These are phyloP conservation scores for Pyrenula massariospora DNA, from an alignment of 495 filamentous ascomycete species.

Conservation along the genomic window DNA sequence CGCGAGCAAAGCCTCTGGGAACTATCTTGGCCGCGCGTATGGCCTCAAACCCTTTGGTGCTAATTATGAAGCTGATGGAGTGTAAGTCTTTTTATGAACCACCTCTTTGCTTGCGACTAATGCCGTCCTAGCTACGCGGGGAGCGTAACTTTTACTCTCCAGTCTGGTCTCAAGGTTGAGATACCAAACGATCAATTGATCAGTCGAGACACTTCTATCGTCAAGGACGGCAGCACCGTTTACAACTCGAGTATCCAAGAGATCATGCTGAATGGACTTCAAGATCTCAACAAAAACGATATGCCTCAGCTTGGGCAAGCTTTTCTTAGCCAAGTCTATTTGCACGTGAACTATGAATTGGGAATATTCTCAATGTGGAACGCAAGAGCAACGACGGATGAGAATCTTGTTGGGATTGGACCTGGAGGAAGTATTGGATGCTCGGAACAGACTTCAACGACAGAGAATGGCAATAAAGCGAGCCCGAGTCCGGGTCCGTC, in stretches of 20 bases:
- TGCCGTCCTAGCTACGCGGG: slow-evolving; percentile 13
- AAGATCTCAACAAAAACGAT: slow-evolving; percentile 10
- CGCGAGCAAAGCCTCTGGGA: slow-evolving; percentile 3
- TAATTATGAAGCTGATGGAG: slow-evolving; percentile 4
- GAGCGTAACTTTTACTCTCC: slow-evolving; percentile 7
- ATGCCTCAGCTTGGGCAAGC: slow-evolving; percentile 18
- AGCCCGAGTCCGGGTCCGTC: too few species aligned
- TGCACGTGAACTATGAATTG: slow-evolving; percentile 19
- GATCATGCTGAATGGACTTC: slow-evolving; percentile 14
- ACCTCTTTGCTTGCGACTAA: neutral
- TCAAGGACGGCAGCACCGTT: slow-evolving; percentile 10
- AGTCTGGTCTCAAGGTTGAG: slow-evolving; percentile 5
- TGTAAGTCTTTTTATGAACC: slow-evolving; percentile 1
- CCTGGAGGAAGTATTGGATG: too few species aligned
- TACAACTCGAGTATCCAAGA: slow-evolving; percentile 7
- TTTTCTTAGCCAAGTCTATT: slow-evolving; percentile 25
- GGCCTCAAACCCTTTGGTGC: slow-evolving; percentile 7
- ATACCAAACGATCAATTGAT: slow-evolving; percentile 23
- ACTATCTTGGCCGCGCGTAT: slow-evolving; percentile 8
- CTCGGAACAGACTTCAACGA: too few species aligned
- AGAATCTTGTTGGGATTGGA: neutral
- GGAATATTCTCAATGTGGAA: slow-evolving; percentile 5
- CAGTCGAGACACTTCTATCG: slow-evolving; percentile 13
- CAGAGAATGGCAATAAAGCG: too few species aligned
- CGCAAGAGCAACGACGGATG: neutral